Percentiles rank a stretch among this genome's conserved stretches.
phyloP scores from a whole-genome alignment of 169 alveolate species.

The Plasmodium sp. region DNA sequence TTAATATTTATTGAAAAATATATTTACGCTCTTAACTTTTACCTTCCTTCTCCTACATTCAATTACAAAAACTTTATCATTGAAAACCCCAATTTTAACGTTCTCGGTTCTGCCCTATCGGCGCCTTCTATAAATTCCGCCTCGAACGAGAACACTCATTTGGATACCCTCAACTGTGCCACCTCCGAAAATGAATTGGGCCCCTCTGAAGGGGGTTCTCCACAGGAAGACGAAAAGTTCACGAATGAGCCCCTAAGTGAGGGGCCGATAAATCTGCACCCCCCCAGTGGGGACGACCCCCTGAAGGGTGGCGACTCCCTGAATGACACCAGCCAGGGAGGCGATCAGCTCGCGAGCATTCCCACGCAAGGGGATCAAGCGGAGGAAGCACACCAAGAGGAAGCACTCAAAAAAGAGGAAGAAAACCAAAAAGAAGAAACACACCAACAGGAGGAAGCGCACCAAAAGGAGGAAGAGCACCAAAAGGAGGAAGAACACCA shows the following conservation, averaged over 20 bases:
- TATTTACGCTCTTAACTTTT: constrained; percentile 62
- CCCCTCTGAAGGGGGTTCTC: not conserved
- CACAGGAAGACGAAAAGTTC: not conserved
- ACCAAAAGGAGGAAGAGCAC: not conserved
- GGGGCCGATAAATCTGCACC: not conserved
- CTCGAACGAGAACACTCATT: not conserved
- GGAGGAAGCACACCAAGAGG: not conserved
- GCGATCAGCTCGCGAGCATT: not conserved
- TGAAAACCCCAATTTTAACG: constrained; percentile 18
- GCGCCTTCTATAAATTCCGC: not conserved
- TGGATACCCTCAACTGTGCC: not conserved
- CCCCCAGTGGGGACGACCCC: not conserved
- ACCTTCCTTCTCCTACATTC: constrained; percentile 51
- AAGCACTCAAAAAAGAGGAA: not conserved
- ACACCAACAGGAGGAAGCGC: not conserved
- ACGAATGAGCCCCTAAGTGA: not conserved
- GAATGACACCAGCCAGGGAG: not conserved
- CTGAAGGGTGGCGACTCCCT: not conserved
- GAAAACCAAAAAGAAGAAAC: not conserved
- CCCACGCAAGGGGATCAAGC: not conserved
- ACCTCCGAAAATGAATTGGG: not conserved
- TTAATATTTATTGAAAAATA: constrained; percentile 68
- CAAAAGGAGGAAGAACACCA: not conserved
- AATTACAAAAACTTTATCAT: constrained; percentile 49
- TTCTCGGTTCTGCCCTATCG: not conserved